Evolutionary conservation across 2,329 filamentous ascomycete species (phyloP).

Genomic region (Xylariales sp.): DNA sequence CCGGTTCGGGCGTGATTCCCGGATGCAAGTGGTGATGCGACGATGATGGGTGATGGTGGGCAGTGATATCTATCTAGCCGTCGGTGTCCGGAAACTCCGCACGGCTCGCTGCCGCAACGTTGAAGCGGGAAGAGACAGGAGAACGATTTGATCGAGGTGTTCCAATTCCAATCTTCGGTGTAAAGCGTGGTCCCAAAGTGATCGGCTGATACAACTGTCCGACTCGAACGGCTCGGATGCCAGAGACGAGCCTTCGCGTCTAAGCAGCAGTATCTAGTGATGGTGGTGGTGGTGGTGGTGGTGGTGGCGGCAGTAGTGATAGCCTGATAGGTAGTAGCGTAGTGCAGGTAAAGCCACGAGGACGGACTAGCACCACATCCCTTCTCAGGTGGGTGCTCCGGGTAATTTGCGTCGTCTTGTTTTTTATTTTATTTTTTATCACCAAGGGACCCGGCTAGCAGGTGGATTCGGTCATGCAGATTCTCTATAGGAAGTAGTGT

Average conservation of each 20-base stretch:
- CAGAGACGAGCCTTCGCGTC: constrained; percentile 8
- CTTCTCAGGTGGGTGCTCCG: constrained; percentile 14
- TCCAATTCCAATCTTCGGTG: constrained; percentile 32
- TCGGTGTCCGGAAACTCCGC: constrained; percentile 32
- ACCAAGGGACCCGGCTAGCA: constrained; percentile 20
- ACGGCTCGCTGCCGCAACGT: constrained; percentile 27
- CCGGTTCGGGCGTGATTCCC: constrained; percentile 13
- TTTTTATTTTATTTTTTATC: neutral
- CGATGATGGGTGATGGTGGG: neutral
- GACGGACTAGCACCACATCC: constrained; percentile 9
- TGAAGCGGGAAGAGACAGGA: constrained; percentile 24
- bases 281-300: no score
- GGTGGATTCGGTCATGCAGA: constrained; percentile 38
- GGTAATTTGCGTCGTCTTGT: constrained; percentile 32
- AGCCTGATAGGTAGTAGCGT: no score
- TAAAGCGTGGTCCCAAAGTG: constrained; percentile 18
- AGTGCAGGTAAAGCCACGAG: constrained; percentile 19
- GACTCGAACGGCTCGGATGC: constrained; percentile 20
- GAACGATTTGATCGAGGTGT: constrained; percentile 13
- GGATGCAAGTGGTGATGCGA: constrained; percentile 5
- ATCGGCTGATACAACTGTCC: constrained; percentile 27
- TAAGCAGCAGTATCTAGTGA: neutral
- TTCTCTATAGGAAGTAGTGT: constrained; percentile 18
- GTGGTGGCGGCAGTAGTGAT: no score
- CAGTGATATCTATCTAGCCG: neutral